Evolutionary conservation across 2,329 filamentous ascomycete species (phyloP).

Genomic region (Nothomitra cinnamomea): DNA sequence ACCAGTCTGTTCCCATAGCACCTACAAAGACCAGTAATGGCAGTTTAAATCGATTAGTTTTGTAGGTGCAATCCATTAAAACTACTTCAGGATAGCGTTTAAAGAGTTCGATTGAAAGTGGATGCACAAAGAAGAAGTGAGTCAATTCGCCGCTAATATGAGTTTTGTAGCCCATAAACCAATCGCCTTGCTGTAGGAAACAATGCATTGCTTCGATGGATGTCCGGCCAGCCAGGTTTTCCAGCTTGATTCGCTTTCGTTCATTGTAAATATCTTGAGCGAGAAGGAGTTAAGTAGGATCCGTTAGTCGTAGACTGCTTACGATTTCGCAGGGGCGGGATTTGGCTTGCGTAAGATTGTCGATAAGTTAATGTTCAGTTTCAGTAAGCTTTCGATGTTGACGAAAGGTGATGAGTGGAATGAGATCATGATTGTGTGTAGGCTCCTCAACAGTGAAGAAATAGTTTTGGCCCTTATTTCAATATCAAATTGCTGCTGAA

Average conservation of each 20-base stretch:
- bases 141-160: neutral
- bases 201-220: neutral
- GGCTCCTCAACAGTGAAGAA: neutral
- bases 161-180: neutral
- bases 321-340: neutral
- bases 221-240: neutral
- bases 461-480: neutral
- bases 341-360: neutral
- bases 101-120: neutral
- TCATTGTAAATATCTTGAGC: too few species aligned
- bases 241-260: neutral
- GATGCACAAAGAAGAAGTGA: too few species aligned
- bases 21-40: too few species aligned
- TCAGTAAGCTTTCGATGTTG: neutral
- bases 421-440: neutral
- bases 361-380: neutral
- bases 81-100: neutral
- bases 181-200: neutral
- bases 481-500: neutral
- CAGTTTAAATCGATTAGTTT: too few species aligned
- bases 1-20: neutral
- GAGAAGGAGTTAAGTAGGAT: neutral
- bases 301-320: neutral
- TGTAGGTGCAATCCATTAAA: too few species aligned
- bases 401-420: too few species aligned